Conservation (phyloP, 768 basidiomycete species). For the Tylopilus felleus region DNA sequence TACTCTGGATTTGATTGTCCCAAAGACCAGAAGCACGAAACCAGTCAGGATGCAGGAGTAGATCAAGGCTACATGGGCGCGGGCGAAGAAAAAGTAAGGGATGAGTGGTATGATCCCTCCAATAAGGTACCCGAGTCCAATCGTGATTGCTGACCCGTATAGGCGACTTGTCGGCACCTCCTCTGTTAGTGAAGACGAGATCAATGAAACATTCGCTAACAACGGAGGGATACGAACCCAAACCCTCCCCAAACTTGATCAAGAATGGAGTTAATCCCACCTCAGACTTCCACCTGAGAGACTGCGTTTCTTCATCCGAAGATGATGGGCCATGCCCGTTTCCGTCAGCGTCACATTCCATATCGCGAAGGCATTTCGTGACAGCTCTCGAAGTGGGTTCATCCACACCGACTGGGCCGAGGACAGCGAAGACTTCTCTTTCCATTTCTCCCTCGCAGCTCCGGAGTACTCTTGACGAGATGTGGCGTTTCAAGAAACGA, state of each 20-base stretch:
- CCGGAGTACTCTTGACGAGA: conserved; percentile 75
- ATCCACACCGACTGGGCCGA: conserved; percentile 88
- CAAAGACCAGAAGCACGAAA: conserved; percentile 83
- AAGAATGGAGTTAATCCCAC: conserved; percentile 92
- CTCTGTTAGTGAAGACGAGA: conserved; percentile 44
- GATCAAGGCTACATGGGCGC: conserved; percentile 63
- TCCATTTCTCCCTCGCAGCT: conserved; percentile 96
- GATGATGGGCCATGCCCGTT: conserved; percentile 13
- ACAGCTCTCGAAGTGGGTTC: conserved; percentile 76
- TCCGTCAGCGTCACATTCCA: conserved; percentile 46
- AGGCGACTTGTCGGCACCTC: conserved; percentile 83
- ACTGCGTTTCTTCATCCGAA: conserved; percentile 53
- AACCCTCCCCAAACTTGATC: conserved; percentile 92
- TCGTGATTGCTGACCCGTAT: conserved; percentile 90
- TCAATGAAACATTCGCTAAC: not conserved
- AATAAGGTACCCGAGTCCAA: conserved; percentile 90
- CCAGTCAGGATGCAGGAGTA: conserved; percentile 82
- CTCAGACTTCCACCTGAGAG: conserved; percentile 65
- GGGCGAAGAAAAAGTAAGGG: conserved; percentile 86
- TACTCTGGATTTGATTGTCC: conserved; percentile 83
- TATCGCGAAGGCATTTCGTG: conserved; percentile 67
- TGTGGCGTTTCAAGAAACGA: conserved; percentile 72
- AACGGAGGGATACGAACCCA: conserved; percentile 50
- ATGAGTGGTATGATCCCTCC: conserved; percentile 92
- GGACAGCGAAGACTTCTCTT: conserved; percentile 84